Percentiles rank a stretch among this genome's conserved stretches.
phyloP scores from a whole-genome alignment of 1,284 basidiomycete species.

The Mycena citricolor region DNA sequence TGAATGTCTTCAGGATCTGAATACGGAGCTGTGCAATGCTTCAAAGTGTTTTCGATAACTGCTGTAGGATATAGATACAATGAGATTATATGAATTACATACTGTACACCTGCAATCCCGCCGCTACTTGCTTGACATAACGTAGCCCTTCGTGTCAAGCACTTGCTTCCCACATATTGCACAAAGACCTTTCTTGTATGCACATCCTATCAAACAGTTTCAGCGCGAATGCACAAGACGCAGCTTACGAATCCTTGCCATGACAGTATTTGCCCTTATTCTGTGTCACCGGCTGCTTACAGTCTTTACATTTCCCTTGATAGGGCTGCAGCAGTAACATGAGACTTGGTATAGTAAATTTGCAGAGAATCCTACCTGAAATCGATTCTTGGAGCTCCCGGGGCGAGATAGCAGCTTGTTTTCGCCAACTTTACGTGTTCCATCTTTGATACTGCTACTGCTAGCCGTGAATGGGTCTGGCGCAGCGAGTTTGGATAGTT shows the following conservation, averaged over 20 bases:
- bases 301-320: constrained; percentile 80
- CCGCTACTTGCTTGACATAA: constrained; percentile 75
- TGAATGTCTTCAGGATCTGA: constrained; percentile 70
- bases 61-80: constrained; percentile 12
- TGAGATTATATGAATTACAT: constrained; percentile 18
- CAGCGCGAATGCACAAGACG: constrained; percentile 18
- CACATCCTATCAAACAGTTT: constrained; percentile 56
- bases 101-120: constrained; percentile 8
- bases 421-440: constrained; percentile 77
- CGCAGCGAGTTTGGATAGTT: constrained; percentile 79
- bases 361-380: constrained; percentile 52
- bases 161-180: constrained; percentile 83
- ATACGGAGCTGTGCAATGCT: constrained; percentile 9
- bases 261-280: constrained; percentile 85
- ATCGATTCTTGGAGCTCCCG: constrained; percentile 68
- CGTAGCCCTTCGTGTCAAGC: constrained; percentile 76
- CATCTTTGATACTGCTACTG: constrained; percentile 71
- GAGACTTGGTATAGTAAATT: constrained; percentile 20
- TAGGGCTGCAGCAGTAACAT: constrained; percentile 56
- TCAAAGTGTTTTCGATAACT: constrained; percentile 1
- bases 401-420: constrained; percentile 75
- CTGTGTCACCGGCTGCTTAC: constrained; percentile 77
- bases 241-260: no score
- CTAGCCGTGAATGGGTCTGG: constrained; percentile 73
- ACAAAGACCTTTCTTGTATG: constrained; percentile 81